Percentiles rank a stretch among this genome's conserved stretches.
These are phyloP conservation scores for Ogataea pignaliae DNA, from an alignment of 805 yeast genomes.

Conservation along the genomic window DNA sequence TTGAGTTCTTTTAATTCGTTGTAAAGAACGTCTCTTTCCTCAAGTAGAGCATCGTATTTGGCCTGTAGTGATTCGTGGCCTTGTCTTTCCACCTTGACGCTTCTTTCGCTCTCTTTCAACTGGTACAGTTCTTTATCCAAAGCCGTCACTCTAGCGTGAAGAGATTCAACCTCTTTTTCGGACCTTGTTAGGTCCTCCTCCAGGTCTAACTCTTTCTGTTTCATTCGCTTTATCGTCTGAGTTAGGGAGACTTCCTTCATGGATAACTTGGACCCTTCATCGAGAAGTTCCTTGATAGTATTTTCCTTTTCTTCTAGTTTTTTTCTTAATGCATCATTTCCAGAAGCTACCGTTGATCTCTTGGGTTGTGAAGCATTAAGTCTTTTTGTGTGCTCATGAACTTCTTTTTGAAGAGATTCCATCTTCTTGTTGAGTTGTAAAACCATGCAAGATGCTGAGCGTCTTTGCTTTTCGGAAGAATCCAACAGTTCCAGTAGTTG, in stretches of 20 bases:
- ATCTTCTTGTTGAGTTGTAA: constrained; percentile 16
- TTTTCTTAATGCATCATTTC: constrained; percentile 20
- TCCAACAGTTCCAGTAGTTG: constrained; percentile 12
- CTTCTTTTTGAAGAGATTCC: constrained; percentile 25
- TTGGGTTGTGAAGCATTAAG: constrained; percentile 1
- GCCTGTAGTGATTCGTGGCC: constrained; percentile 19
- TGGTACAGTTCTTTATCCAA: constrained; percentile 26
- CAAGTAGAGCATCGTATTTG: constrained; percentile 19
- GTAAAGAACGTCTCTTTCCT: constrained; percentile 21
- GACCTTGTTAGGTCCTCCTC: constrained; percentile 33
- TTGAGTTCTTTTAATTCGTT: constrained; percentile 30
- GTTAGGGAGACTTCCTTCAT: constrained; percentile 65
- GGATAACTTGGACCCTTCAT: constrained; percentile 73
- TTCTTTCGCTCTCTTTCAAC: constrained; percentile 18
- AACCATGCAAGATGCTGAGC: no score
- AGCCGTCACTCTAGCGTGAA: constrained; percentile 25
- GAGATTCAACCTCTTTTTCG: constrained; percentile 22
- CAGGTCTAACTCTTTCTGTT: constrained; percentile 36
- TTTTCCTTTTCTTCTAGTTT: constrained; percentile 49
- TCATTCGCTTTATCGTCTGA: constrained; percentile 61
- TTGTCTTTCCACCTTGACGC: constrained; percentile 30
- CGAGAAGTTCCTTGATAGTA: constrained; percentile 58
- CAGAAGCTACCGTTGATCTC: constrained; percentile 6
- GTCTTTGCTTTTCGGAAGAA: no score
- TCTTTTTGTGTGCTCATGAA: constrained; percentile 7